Percentiles rank a stretch among this genome's conserved stretches.
phyloP scores from a whole-genome alignment of 1,139 yeast genomes.

The Candida sojae region DNA sequence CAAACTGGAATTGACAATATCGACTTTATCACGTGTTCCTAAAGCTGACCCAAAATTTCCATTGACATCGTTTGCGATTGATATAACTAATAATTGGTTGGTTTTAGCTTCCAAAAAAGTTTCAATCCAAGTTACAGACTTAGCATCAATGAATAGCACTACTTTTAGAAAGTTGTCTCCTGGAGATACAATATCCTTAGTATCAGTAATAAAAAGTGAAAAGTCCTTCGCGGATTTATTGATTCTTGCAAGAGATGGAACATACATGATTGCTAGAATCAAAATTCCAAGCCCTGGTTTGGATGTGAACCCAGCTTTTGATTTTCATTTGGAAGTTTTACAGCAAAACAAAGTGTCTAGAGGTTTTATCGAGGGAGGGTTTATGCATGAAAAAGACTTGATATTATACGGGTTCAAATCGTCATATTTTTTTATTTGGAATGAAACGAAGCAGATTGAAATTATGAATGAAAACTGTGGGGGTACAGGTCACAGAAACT shows the following conservation, averaged over 20 bases:
- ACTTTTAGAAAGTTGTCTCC: conserved; percentile 56
- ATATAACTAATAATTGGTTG: conserved; percentile 38
- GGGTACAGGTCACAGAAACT: conserved; percentile 78
- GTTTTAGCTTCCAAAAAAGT: conserved; percentile 76
- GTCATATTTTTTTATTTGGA: conserved; percentile 76
- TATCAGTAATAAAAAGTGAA: conserved; percentile 35
- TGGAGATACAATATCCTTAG: conserved; percentile 77
- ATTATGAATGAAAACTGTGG: conserved; percentile 78
- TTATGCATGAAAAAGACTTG: conserved; percentile 52
- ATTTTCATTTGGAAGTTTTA: conserved; percentile 27
- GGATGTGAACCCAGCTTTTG: conserved; percentile 3
- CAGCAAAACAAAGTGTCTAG: conserved; percentile 67
- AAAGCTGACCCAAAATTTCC: conserved; percentile 51
- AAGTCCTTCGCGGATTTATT: conserved; percentile 25
- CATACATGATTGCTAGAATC: conserved; percentile 41
- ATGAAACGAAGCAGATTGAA: conserved; percentile 77
- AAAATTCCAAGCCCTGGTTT: conserved; percentile 2
- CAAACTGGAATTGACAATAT: neutral
- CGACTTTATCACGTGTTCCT: conserved; percentile 24
- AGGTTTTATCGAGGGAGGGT: conserved; percentile 81
- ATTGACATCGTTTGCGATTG: conserved; percentile 56
- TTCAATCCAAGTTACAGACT: conserved; percentile 57
- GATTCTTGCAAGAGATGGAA: conserved; percentile 67
- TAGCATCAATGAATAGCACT: conserved; percentile 21
- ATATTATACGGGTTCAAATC: conserved; percentile 82